These are phyloP conservation scores for Penicillium sclerotigenum DNA, from an alignment of 2,329 filamentous ascomycete species.

Conservation along the genomic window DNA sequence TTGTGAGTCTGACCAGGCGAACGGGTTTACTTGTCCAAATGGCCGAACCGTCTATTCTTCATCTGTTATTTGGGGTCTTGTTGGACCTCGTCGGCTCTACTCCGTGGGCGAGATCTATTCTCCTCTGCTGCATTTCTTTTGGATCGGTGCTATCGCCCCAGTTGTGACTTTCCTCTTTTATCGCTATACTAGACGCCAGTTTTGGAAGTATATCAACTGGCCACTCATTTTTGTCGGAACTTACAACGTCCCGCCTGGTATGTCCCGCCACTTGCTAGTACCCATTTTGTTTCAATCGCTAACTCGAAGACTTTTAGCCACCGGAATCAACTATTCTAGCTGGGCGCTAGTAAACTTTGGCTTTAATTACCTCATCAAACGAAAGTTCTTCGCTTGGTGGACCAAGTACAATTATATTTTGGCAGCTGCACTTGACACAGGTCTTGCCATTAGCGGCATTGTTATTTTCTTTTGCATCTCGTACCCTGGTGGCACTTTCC, in stretches of 20 bases:
- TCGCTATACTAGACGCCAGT: slow-evolving; percentile 28
- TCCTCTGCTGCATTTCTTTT: slow-evolving; percentile 51
- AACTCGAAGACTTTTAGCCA: slow-evolving; percentile 21
- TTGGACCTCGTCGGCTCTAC: slow-evolving; percentile 51
- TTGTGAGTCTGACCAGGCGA: slow-evolving; percentile 41
- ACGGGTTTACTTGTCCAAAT: slow-evolving; percentile 50
- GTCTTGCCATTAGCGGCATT: slow-evolving; percentile 33
- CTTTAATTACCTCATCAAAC: slow-evolving; percentile 49
- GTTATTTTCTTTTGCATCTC: slow-evolving; percentile 38
- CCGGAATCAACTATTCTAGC: slow-evolving; percentile 37
- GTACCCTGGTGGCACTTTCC: slow-evolving; percentile 31
- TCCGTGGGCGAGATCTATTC: slow-evolving; percentile 49
- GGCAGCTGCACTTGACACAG: slow-evolving; percentile 40
- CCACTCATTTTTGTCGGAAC: slow-evolving; percentile 33
- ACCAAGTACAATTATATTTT: slow-evolving; percentile 46
- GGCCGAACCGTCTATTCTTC: slow-evolving; percentile 51
- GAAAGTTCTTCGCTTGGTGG: slow-evolving; percentile 42
- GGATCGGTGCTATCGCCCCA: slow-evolving; percentile 42
- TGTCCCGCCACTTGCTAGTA: not conserved
- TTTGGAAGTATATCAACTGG: slow-evolving; percentile 38
- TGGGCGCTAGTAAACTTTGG: slow-evolving; percentile 53
- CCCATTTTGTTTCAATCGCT: not conserved
- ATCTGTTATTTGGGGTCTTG: slow-evolving; percentile 52
- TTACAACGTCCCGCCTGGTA: slow-evolving; percentile 27
- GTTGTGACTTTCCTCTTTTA: slow-evolving; percentile 25